phyloP scores from a whole-genome alignment of 2,329 filamentous ascomycete species.

The Aspergillus sp. region DNA sequence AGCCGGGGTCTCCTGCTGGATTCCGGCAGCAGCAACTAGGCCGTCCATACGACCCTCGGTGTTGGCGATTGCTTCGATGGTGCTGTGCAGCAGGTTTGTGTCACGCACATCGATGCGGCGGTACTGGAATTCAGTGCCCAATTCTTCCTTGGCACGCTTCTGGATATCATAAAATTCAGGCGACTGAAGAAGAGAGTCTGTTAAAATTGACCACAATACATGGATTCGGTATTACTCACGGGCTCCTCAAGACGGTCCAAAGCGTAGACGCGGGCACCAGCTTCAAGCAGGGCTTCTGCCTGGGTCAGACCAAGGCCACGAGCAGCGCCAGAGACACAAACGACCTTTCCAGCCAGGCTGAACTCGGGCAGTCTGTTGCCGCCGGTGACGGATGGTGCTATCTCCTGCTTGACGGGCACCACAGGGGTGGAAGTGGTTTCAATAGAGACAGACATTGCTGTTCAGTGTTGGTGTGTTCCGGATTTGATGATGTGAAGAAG shows the following conservation, averaged over 20 bases:
- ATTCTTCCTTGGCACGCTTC: slow-evolving; percentile 60
- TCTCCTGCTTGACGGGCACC: slow-evolving; percentile 29
- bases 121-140: slow-evolving; percentile 71
- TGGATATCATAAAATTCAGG: slow-evolving; percentile 66
- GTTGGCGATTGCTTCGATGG: slow-evolving; percentile 68
- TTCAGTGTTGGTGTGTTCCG: not conserved
- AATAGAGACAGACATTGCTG: slow-evolving; percentile 35
- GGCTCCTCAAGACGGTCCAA: slow-evolving; percentile 44
- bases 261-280: slow-evolving; percentile 62
- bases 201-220: not conserved
- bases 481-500: not conserved
- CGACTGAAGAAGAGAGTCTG: slow-evolving; percentile 31
- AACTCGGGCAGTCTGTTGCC: slow-evolving; percentile 66
- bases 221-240: slow-evolving; percentile 23
- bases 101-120: slow-evolving; percentile 79
- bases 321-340: slow-evolving; percentile 70
- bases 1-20: slow-evolving; percentile 79
- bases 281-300: slow-evolving; percentile 71
- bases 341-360: slow-evolving; percentile 68
- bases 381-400: slow-evolving; percentile 18
- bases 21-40: slow-evolving; percentile 69
- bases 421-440: slow-evolving; percentile 28
- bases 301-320: slow-evolving; percentile 72
- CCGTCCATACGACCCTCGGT: slow-evolving; percentile 74
- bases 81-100: slow-evolving; percentile 63